These are phyloP conservation scores for Aspergillus clavatus DNA, from an alignment of 2,329 filamentous ascomycete genomes.

Conservation along the genomic window DNA sequence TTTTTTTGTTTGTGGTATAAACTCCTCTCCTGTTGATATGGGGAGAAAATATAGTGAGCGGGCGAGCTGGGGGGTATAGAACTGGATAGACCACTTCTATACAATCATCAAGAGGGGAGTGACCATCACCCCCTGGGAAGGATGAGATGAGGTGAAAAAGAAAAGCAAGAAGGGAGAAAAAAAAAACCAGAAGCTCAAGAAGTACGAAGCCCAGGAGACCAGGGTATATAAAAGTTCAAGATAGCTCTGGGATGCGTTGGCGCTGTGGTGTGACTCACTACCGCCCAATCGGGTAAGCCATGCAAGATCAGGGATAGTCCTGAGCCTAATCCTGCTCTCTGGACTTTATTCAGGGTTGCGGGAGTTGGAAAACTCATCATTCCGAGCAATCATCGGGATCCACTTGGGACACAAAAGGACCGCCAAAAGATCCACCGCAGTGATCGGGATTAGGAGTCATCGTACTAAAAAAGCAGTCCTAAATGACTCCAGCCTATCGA, in stretches of 20 bases:
- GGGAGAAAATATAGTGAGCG: constrained; percentile 6
- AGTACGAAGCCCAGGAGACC: background rate
- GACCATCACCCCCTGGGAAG: constrained; percentile 35
- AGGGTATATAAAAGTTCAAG: constrained; percentile 7
- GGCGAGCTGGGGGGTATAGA: constrained; percentile 2
- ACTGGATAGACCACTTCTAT: constrained; percentile 14
- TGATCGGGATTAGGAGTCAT: no score
- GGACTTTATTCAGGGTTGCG: background rate
- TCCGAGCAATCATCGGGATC: background rate
- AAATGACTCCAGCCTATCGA: no score
- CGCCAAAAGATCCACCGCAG: background rate
- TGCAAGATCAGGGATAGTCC: background rate
- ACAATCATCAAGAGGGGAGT: constrained; percentile 24
- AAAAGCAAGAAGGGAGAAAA: constrained; percentile 9
- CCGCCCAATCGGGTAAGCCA: constrained; percentile 12
- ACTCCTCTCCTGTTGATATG: constrained; percentile 5
- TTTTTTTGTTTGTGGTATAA: constrained; percentile 6
- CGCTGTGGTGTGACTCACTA: constrained; percentile 24
- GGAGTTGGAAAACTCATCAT: constrained; percentile 5
- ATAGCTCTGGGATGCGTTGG: constrained; percentile 10
- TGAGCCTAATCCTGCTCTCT: background rate
- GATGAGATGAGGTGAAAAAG: constrained; percentile 33
- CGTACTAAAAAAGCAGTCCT: no score
- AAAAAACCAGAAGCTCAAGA: constrained; percentile 3
- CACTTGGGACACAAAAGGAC: constrained; percentile 4